Evolutionary conservation across 2,329 filamentous ascomycete genomes (phyloP).

Genomic region (Plectosphaerella cucumerina): DNA sequence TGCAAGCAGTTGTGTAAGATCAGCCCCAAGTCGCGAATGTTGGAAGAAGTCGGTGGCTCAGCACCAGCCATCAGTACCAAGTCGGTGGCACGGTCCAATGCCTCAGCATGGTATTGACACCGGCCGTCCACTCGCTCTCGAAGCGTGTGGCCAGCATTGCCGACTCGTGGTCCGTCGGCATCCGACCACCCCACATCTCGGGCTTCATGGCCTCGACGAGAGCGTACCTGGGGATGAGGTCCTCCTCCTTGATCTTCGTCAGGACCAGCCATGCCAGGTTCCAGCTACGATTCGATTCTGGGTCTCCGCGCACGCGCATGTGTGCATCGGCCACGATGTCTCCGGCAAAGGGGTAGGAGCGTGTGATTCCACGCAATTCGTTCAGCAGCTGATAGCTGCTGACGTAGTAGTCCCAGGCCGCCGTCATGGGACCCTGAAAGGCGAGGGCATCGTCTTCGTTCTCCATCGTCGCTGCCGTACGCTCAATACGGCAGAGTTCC

Average conservation of each 20-base stretch:
- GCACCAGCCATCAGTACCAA: slow-evolving; percentile 22
- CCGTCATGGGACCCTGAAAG: slow-evolving; percentile 61
- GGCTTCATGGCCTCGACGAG: slow-evolving; percentile 55
- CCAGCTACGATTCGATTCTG: slow-evolving; percentile 66
- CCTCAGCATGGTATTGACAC: slow-evolving; percentile 60
- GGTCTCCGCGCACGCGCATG: slow-evolving; percentile 57
- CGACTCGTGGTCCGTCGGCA: slow-evolving; percentile 52
- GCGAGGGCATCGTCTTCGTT: slow-evolving; percentile 54
- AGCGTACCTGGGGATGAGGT: slow-evolving; percentile 58
- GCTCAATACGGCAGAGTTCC: slow-evolving; percentile 68
- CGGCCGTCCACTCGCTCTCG: slow-evolving; percentile 62
- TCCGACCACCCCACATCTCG: slow-evolving; percentile 65
- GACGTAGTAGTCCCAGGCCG: slow-evolving; percentile 69
- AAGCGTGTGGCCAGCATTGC: slow-evolving; percentile 59
- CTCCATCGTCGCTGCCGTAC: slow-evolving; percentile 54
- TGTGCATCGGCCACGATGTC: slow-evolving; percentile 64
- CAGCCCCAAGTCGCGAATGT: no score
- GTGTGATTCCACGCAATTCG: slow-evolving; percentile 65
- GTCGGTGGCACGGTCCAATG: slow-evolving; percentile 63
- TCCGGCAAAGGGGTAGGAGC: slow-evolving; percentile 63
- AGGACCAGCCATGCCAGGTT: slow-evolving; percentile 72
- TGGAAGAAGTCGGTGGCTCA: no score
- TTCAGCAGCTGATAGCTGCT: slow-evolving; percentile 64
- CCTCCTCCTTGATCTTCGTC: slow-evolving; percentile 59
- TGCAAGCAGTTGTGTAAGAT: no score